phyloP scores from a whole-genome alignment of 2,329 filamentous ascomycete species.

The Monosporascus sp. region DNA sequence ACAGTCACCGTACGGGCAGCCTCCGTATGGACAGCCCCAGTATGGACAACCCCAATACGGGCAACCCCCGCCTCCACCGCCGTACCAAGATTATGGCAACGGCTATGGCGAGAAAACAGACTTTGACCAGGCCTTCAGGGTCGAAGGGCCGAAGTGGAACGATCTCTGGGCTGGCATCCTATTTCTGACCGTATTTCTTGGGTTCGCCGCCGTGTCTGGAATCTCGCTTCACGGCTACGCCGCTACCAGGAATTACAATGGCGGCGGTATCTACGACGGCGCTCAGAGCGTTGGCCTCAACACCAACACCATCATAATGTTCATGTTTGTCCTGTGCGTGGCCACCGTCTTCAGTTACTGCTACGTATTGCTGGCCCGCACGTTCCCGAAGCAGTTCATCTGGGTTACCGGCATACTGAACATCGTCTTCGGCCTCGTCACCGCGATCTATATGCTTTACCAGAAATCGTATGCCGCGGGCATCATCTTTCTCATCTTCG shows the following conservation, averaged over 20 bases:
- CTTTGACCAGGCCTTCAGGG: constrained; percentile 78
- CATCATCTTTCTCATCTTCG: constrained; percentile 81
- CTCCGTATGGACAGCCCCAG: background rate
- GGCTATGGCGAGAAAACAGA: constrained; percentile 42
- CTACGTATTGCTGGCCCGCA: constrained; percentile 71
- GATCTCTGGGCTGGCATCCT: constrained; percentile 85
- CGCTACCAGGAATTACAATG: constrained; percentile 55
- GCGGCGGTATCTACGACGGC: constrained; percentile 68
- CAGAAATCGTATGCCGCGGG: constrained; percentile 74
- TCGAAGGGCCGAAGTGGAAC: constrained; percentile 81
- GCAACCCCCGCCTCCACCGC: constrained; percentile 5
- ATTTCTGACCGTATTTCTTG: constrained; percentile 66
- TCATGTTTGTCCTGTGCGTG: constrained; percentile 69
- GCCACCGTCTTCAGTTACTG: constrained; percentile 69
- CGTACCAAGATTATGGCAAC: constrained; percentile 9
- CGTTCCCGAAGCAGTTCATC: constrained; percentile 85
- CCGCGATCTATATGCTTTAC: constrained; percentile 79
- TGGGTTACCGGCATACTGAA: constrained; percentile 90
- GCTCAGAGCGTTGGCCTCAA: constrained; percentile 62
- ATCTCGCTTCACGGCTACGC: constrained; percentile 70
- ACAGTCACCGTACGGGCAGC: background rate
- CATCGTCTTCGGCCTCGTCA: constrained; percentile 76
- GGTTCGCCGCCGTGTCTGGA: constrained; percentile 72
- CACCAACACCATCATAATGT: constrained; percentile 81
- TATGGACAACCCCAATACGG: constrained; percentile 12